A percentile compares a stretch with the other conserved stretches of the same genome.
phyloP scores from a whole-genome alignment of 2,329 filamentous ascomycete genomes.

The Helotiales sp. region DNA sequence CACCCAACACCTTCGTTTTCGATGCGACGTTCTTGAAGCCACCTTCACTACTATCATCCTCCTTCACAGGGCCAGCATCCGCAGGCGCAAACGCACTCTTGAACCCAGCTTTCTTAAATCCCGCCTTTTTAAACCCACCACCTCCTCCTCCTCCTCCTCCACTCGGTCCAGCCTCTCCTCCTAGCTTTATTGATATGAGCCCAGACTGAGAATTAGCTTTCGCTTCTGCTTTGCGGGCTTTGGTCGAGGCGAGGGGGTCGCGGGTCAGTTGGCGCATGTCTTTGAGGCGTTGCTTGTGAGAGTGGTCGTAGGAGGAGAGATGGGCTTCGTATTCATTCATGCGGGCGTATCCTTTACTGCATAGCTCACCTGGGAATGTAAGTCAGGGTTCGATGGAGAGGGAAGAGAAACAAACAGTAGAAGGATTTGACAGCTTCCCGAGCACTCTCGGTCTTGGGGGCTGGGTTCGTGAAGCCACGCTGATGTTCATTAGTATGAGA shows the following conservation, averaged over 20 bases:
- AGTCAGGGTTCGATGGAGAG: slow-evolving; percentile 6
- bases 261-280: slow-evolving; percentile 85
- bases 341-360: slow-evolving; percentile 90
- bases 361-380: slow-evolving; percentile 60
- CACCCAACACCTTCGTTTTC: slow-evolving; percentile 31
- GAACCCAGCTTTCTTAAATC: slow-evolving; percentile 82
- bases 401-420: slow-evolving; percentile 54
- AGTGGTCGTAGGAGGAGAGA: slow-evolving; percentile 91
- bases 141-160: slow-evolving; percentile 24
- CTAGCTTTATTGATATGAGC: slow-evolving; percentile 66
- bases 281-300: slow-evolving; percentile 85
- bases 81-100: slow-evolving; percentile 70
- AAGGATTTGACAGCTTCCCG: slow-evolving; percentile 78
- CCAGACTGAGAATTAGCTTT: slow-evolving; percentile 62
- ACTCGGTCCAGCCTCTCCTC: slow-evolving; percentile 36
- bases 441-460: slow-evolving; percentile 58
- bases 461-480: slow-evolving; percentile 47
- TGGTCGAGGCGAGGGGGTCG: slow-evolving; percentile 64
- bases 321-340: slow-evolving; percentile 97
- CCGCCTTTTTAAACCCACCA: slow-evolving; percentile 63
- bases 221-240: slow-evolving; percentile 68
- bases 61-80: slow-evolving; percentile 43
- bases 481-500: slow-evolving; percentile 27
- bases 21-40: slow-evolving; percentile 20
- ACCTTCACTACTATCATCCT: slow-evolving; percentile 32